Evolutionary conservation across 1,284 basidiomycete genomes (phyloP), one percentile per base, ranked within the genome.

Genomic region (Sporisorium reilianum): DNA sequence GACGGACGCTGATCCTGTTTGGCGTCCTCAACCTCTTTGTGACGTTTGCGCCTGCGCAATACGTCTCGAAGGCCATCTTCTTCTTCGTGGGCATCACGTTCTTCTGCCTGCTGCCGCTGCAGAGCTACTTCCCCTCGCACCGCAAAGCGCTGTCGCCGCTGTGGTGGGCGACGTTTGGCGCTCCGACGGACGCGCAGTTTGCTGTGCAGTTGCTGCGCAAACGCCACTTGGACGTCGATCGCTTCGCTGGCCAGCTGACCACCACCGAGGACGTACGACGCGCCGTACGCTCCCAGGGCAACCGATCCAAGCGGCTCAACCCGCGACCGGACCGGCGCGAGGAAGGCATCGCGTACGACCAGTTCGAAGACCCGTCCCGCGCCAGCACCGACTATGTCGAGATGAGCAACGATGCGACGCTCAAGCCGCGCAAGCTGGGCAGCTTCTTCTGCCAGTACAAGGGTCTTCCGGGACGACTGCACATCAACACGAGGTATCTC

Each of bases 381-480:
- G 63, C 70, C 9, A 64, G 56, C 34, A 44, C 77, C 3, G 73
- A 76, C 56, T 69, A 73, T n/a, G 70, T 77, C 46, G 66, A 66
- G 46, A 67, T 56, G 50, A 58, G 30, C 53, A 69, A 70, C 30
- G 64, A 69, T 41, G 59, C 64, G 8, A 72, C 55, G 16, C 64
- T 70, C 28, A 79, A 72, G 58, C 79, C 78, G 14, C 62, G 73
- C 44, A 83, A 83, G 61, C 63, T 84, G 2, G 82, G 81, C 41
- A 77, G 73, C 61, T 84, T 84, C 69, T 78, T 84, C 67, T 84
- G 83, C 63, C 83, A 84, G 64, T 78, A 81, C 56, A 76, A 77
- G 52, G 80, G 79, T 38, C 62, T 84, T 6, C 83, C 83, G 6
- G 82, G 82, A 25, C 77, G 81, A 22, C 40, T 84, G 56, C 74